Evolutionary conservation across 306 rosid genomes (phyloP), one percentile per base, ranked within the genome.

Genomic region (Corylus avellana): DNA sequence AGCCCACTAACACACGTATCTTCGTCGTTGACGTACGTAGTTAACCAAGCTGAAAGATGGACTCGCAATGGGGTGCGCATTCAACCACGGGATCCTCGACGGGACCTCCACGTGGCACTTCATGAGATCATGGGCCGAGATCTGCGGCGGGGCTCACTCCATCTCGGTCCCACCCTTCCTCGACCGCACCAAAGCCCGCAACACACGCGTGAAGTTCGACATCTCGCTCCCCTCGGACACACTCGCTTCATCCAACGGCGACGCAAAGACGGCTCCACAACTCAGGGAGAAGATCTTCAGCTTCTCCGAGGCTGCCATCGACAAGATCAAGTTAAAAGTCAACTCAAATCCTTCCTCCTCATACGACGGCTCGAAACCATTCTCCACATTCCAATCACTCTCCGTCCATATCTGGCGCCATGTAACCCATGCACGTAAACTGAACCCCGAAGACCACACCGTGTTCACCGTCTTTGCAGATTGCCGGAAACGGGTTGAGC

Each of bases 81-180:
- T 95, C 86, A 95, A 95, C 87, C 99, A 95, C 50, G 98, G 94
- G 0, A 82, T 95, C 32, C 86, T 95, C 0, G 99, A 95, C 11
- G 99, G 99, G 0, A 88, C 96, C 0, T 83, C 98, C 89, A 92
- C 97, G 71, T 95, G 99, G 99, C 96, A 93, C 55, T 95, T 95
- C 87, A 89, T 95, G 97, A 93, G 81, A 18, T 87, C 99, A 12
- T 95, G 99, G 99, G 93, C 98, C 9, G 94, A 89, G 80, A 73
- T 88, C 29, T 93, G 98, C 73, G 35, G 80, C 0, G 98, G 97
- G 0, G 63, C 94, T 18, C 73, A 84, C 3, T 70, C 86, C 8
- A 77, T 88, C 8, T 80, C 97, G 17, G 80, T 83, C 75, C 74
- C 48, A 7, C 99, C 99, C 4, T 91, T 93, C 80, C 79, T 89